Evolutionary conservation across 352 stramenopile genomes (phyloP).

Genomic region (Pythium coloratum): DNA sequence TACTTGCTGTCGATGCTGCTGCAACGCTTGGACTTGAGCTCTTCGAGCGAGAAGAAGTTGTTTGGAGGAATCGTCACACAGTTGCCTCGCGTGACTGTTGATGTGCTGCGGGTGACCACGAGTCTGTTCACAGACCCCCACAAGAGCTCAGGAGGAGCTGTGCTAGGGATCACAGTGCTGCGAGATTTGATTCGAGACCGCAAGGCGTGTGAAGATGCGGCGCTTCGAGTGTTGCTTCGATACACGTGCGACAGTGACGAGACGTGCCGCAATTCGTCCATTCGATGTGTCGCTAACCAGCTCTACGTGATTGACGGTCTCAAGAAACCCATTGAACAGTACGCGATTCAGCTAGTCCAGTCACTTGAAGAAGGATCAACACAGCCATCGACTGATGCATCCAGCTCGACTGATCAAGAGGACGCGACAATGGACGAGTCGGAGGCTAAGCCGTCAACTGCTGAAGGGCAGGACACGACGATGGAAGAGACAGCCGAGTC

Average conservation of each 20-base stretch:
- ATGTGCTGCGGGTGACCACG: slow-evolving; percentile 53
- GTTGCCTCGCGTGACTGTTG: slow-evolving; percentile 56
- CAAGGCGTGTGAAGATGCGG: slow-evolving; percentile 46
- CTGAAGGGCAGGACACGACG: slow-evolving; percentile 5
- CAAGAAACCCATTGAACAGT: slow-evolving; percentile 60
- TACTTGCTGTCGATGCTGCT: slow-evolving; percentile 55
- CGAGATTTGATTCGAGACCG: slow-evolving; percentile 72
- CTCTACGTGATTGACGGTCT: slow-evolving; percentile 58
- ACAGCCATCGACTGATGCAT: neutral
- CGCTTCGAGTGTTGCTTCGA: slow-evolving; percentile 63
- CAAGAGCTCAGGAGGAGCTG: slow-evolving; percentile 42
- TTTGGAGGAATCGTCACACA: slow-evolving; percentile 58
- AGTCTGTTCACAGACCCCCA: slow-evolving; percentile 44
- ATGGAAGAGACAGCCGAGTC: neutral
- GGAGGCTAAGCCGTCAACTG: neutral
- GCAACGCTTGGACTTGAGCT: slow-evolving; percentile 55
- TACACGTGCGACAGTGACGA: slow-evolving; percentile 71
- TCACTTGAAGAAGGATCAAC: slow-evolving; percentile 35
- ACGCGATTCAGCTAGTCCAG: slow-evolving; percentile 57
- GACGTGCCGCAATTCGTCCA: slow-evolving; percentile 63
- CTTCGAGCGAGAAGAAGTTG: slow-evolving; percentile 65
- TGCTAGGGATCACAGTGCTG: slow-evolving; percentile 72
- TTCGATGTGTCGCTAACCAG: slow-evolving; percentile 79
- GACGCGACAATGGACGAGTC: slow-evolving; percentile 33
- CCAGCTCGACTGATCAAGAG: slow-evolving; percentile 11